Evolutionary conservation across 768 basidiomycete species (phyloP).

Genomic region (Amanita subjunquillea): DNA sequence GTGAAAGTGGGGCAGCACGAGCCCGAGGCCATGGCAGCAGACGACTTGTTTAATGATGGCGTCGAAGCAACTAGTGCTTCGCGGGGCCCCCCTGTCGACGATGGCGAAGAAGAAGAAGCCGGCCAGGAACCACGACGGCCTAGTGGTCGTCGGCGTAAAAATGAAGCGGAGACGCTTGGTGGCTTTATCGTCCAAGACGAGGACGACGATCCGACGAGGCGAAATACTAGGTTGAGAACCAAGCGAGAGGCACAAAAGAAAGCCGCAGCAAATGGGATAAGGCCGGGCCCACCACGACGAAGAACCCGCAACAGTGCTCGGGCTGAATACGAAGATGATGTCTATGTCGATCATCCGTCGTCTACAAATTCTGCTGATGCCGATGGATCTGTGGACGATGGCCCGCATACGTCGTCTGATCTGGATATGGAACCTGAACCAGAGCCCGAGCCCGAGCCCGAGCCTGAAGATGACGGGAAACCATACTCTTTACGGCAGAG

Average conservation of each 20-base stretch:
- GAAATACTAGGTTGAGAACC: conserved; percentile 11
- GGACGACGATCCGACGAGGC: conserved; percentile 9
- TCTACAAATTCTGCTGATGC: conserved; percentile 42
- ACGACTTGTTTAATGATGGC: conserved; percentile 15
- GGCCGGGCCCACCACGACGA: conserved; percentile 12
- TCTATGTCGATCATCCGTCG: conserved; percentile 36
- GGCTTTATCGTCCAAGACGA: conserved; percentile 5
- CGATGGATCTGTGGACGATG: conserved; percentile 51
- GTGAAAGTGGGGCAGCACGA: background rate
- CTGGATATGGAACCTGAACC: conserved; percentile 31
- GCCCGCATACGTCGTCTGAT: conserved; percentile 34
- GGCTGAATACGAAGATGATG: conserved; percentile 32
- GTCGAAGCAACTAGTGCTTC: conserved; percentile 14
- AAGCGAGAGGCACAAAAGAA: conserved; percentile 9
- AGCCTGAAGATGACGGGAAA: conserved; percentile 40
- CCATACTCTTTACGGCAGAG: conserved; percentile 62
- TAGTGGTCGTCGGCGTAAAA: background rate
- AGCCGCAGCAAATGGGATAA: conserved; percentile 15
- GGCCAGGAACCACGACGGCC: background rate
- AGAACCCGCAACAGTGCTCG: conserved; percentile 17
- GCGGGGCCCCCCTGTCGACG: conserved; percentile 6
- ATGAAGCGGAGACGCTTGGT: background rate
- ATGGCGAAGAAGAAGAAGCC: conserved; percentile 4
- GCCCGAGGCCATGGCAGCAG: conserved; percentile 6
- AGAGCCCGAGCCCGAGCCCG: conserved; percentile 33